A percentile compares a stretch with the other conserved stretches of the same genome.
Evolutionary conservation across 768 basidiomycete genomes (phyloP).

Genomic region (Xerocomellus chrysenteron): DNA sequence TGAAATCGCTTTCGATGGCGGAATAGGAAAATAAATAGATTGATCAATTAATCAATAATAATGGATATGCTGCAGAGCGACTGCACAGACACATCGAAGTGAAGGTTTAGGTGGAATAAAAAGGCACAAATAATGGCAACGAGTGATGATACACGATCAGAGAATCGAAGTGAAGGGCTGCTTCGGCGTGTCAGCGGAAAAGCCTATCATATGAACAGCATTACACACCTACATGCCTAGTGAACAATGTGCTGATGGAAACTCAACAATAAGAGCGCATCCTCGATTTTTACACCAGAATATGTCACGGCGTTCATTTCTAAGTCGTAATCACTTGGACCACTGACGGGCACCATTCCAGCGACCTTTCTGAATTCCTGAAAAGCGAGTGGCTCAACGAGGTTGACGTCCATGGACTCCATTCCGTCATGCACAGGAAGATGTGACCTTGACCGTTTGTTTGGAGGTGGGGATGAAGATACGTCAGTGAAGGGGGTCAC

Average conservation of each 20-base stretch:
- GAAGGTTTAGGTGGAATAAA: slow-evolving; percentile 9
- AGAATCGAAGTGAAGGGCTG: slow-evolving; percentile 16
- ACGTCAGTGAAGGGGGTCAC: slow-evolving; percentile 68
- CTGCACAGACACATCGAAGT: slow-evolving; percentile 10
- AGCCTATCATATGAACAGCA: background rate
- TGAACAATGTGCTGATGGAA: slow-evolving; percentile 70
- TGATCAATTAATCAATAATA: slow-evolving; percentile 37
- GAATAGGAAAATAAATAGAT: slow-evolving; percentile 24
- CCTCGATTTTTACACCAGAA: slow-evolving; percentile 66
- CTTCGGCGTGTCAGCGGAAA: slow-evolving; percentile 10
- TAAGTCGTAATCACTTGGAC: slow-evolving; percentile 25
- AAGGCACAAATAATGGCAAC: slow-evolving; percentile 9
- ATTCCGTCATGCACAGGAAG: slow-evolving; percentile 30
- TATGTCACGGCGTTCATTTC: slow-evolving; percentile 33
- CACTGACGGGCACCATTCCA: slow-evolving; percentile 19
- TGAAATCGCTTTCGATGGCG: slow-evolving; percentile 4
- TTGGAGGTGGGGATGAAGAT: slow-evolving; percentile 39
- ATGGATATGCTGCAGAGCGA: slow-evolving; percentile 30
- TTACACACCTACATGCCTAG: slow-evolving; percentile 35
- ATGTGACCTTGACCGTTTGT: slow-evolving; percentile 30
- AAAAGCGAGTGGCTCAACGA: slow-evolving; percentile 42
- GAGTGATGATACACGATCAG: slow-evolving; percentile 22
- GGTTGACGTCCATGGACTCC: slow-evolving; percentile 34
- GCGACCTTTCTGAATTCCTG: slow-evolving; percentile 50
- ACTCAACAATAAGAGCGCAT: slow-evolving; percentile 69